Evolutionary conservation across 495 filamentous ascomycete genomes (phyloP), one percentile per base, ranked within the genome.

Genomic region (Tuber umbilicatum): DNA sequence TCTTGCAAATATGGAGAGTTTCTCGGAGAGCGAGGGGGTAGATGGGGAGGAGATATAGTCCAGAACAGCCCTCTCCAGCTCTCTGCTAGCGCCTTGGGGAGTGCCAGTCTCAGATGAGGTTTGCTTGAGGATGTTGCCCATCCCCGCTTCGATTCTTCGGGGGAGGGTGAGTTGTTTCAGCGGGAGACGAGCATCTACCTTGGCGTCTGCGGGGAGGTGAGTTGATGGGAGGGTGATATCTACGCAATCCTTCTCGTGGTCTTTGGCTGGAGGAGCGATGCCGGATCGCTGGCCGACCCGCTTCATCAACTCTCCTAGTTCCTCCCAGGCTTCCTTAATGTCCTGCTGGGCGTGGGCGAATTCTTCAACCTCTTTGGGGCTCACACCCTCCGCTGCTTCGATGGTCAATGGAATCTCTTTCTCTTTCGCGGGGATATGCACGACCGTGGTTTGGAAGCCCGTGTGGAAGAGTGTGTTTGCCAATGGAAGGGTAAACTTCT

Each of bases 91-190:
- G 86, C 76, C 80, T 19, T 76, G 71, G 17, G 50, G 23, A 12
- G 82, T 83, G 55, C 77, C 76, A 23, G 77, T 78, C 38, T 84
- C 83, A 3, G 81, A 80, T 21, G 85, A 84, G 50, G 91, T 70
- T 38, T 87, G 85, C 64, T 90, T 87, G 38, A 93, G 79, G 68
- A 93, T 91, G 76, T 92, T 93, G n/a, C 91, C 91, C 87, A 92
- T 89, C 60, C 87, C 85, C 12, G 86, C 85, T 31, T 86, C 83
- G 40, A 92, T 87, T 27, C 77, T 84, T 73, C 90, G 85, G 45
- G 89, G 85, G 39, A 83, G 77, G 7, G 88, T 89, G 17, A 92
- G 85, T 6, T 88, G 86, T 50, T 86, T 76, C 21, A 91, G 80
- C 3, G 86, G 87, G 73, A 89, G 47, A 17, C 70, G 67, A 12